Conservation (phyloP, 108 stramenopile genomes). For the Cyclotella sp. region DNA sequence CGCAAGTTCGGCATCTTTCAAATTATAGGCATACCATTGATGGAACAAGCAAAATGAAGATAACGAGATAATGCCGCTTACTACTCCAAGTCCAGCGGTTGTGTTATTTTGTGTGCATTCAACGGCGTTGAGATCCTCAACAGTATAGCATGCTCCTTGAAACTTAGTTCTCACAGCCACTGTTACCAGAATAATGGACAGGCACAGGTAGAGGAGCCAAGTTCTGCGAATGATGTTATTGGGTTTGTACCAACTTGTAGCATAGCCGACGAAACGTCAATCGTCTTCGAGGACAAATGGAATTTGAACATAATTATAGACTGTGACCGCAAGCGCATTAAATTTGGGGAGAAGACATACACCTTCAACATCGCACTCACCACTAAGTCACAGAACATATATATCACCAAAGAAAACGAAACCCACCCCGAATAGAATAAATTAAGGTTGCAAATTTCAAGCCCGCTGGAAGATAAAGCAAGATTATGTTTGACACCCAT, state of each 20-base stretch:
- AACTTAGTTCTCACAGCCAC: not conserved
- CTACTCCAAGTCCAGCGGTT: not conserved
- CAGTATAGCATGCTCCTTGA: not conserved
- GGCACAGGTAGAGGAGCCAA: not conserved
- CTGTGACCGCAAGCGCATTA: no score
- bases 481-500: not conserved
- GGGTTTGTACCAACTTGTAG: slow-evolving; percentile 1
- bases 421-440: slow-evolving; percentile 7
- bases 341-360: not conserved
- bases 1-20: not conserved
- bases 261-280: slow-evolving; percentile 1
- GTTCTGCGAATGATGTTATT: slow-evolving; percentile 6
- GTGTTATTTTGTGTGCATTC: not conserved
- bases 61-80: not conserved
- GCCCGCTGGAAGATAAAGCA: not conserved
- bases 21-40: not conserved
- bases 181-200: not conserved
- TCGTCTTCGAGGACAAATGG: not conserved
- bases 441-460: not conserved
- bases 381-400: not conserved
- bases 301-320: not conserved
- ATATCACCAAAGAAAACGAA: not conserved
- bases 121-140: not conserved
- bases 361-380: not conserved
- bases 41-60: slow-evolving; percentile 3